Base-by-base conservation (phyloP, 2,329 filamentous ascomycete genomes). In the Aureobasidium sp. region DNA sequence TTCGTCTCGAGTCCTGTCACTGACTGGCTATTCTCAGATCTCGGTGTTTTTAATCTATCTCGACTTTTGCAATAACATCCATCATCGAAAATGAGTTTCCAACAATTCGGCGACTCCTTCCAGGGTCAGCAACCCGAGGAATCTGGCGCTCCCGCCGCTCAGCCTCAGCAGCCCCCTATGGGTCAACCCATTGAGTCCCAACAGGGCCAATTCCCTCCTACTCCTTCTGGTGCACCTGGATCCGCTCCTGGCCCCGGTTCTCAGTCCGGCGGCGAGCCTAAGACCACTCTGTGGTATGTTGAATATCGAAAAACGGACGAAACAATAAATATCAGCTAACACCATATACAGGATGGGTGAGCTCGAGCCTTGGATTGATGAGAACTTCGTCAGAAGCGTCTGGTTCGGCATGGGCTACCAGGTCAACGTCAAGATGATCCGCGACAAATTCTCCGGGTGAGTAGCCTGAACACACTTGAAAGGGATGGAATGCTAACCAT, bases 361-460 rank as follows among this genome's bases (percentile, higher is more conserved):
- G 76, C 88, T 99, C 66, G 93, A 97, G 77, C 90, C 91, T 32
- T 99, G 94, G 94, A 97, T 99, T 79, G 94, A 99, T 70, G 94
- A 99, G 80, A 95, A 93, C 78, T 99, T 97, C 76, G 90, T 99
- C 73, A 92, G 95, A 78, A 94, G 89, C 69, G 86, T 97, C 50
- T 97, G 91, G 84, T 96, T 91, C 72, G 87, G 92, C 70, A 89
- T 96, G 79, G 91, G 89, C 68, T 94, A 97, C 78, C 87, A 87
- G 66, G 94, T 99, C 70, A 97, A 97, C 70, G 94, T 99, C 70
- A 99, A 99, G 85, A 96, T 99, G 84, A 99, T 99, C 71, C 90
- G 94, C 68, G 94, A 99, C 80, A 97, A 97, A 78, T 96, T 96
- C 77, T 97, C 93, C 73, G 94, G 93, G 91, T 96, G 83, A 78